Base-by-base conservation (phyloP, 345 rosid genomes). In the Kernera saxatilis region DNA sequence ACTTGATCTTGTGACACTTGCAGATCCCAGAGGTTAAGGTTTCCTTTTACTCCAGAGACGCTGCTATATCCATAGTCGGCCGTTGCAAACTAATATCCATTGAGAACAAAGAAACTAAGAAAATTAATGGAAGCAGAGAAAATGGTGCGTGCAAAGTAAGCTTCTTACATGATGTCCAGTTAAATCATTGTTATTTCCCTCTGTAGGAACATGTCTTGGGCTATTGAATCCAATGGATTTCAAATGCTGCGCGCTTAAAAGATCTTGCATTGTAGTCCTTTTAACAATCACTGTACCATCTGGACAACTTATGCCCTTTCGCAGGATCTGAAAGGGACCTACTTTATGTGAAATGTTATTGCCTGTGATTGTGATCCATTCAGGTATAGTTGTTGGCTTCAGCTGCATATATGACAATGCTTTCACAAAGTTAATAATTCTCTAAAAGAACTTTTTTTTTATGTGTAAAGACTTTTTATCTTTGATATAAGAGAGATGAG, bases 101-200 rank as follows among this genome's bases (percentile, higher is more conserved):
- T 45, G 4, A 57, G 12, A 39, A 48, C 27, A 66, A 49, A 46
- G 53, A 45, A 40, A 49, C 2, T 65, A 55, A 41, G 22, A 54
- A 55, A 46, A n/a, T n/a, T n/a, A n/a, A 45, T 6, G 2, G 15
- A 73, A 55, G 49, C 5, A 52, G 35, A 41, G 21, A 13, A 22
- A 22, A 50, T 26, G 27, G 29, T 11, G 8, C 14, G 14, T 44
- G 45, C 45, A 13, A 25, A 15, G 40, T 19, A 45, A 53, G 3
- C 46, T 18, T 44, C 66, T 53, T 69, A 75, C 79, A 51, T 69
- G 65, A 69, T 75, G 65, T 32, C 75, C 79, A 33, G 5, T 25
- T 11, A 26, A n/a, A 49, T 74, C 55, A 64, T 26, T 25, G 57
- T 23, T 8, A n/a, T 39, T 50, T 22, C 29, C 27, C 29, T 30